phyloP scores from a whole-genome alignment of 306 rosid genomes.

The Quercus wislizeni region DNA sequence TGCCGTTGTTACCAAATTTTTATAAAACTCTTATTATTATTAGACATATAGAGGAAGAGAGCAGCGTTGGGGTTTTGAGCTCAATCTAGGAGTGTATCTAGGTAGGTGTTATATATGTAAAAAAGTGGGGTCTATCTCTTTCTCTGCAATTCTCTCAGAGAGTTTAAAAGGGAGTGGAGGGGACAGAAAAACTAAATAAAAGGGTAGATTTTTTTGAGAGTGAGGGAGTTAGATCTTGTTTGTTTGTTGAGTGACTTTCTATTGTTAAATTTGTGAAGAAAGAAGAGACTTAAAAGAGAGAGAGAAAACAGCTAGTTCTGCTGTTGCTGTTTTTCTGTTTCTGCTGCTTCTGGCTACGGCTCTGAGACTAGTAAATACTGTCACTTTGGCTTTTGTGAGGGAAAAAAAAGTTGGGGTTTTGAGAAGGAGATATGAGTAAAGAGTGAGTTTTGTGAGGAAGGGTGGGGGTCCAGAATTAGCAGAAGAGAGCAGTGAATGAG shows the following conservation, averaged over 20 bases:
- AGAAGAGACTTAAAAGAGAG: too few species aligned
- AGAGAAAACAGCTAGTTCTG: background rate
- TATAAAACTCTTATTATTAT: background rate
- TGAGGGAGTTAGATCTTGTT: conserved; percentile 8
- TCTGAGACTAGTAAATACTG: conserved; percentile 44
- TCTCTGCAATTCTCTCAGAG: conserved; percentile 43
- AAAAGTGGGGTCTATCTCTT: conserved; percentile 44
- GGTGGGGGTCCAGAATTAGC: conserved; percentile 13
- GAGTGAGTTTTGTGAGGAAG: conserved; percentile 10
- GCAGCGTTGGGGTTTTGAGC: conserved; percentile 6
- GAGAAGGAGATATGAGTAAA: conserved; percentile 11
- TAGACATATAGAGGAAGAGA: background rate
- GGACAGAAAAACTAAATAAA: conserved; percentile 4
- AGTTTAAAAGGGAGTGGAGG: conserved; percentile 17
- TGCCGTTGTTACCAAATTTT: conserved; percentile 12
- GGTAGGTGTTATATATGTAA: conserved; percentile 44
- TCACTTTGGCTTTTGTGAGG: conserved; percentile 55
- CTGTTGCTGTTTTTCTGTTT: conserved; percentile 6
- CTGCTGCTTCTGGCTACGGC: conserved; percentile 22
- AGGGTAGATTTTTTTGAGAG: background rate
- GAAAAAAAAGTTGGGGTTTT: conserved; percentile 24
- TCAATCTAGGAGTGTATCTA: conserved; percentile 26
- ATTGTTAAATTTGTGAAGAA: background rate
- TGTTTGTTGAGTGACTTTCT: conserved; percentile 11
- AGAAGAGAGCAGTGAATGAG: conserved; percentile 13